phyloP scores from a whole-genome alignment of 1,139 yeast species.

The Lodderomyces parapsilosis region DNA sequence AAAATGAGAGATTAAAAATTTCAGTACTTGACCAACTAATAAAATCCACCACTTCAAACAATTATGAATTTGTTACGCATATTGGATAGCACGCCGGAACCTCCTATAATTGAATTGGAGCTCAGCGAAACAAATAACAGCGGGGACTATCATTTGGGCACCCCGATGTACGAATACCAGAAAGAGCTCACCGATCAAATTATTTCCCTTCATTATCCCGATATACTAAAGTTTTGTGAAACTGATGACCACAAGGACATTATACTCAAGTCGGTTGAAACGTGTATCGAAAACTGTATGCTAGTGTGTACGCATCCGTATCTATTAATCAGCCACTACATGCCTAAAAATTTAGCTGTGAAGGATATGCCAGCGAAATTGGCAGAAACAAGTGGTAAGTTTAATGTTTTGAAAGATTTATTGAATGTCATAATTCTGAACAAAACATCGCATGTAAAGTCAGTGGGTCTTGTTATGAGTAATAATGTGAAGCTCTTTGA shows the following conservation, averaged over 20 bases:
- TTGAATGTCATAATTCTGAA: constrained; percentile 38
- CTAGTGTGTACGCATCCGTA: constrained; percentile 88
- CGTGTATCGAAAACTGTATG: constrained; percentile 72
- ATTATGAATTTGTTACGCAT: constrained; percentile 74
- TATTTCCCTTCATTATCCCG: constrained; percentile 86
- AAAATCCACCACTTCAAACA: not conserved
- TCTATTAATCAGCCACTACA: constrained; percentile 74
- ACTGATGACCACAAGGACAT: constrained; percentile 56
- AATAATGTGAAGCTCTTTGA: constrained; percentile 56
- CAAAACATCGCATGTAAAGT: constrained; percentile 34
- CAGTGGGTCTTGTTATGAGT: constrained; percentile 38
- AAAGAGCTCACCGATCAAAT: constrained; percentile 91
- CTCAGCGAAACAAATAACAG: constrained; percentile 38
- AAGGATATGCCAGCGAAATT: constrained; percentile 76
- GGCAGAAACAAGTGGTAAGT: constrained; percentile 85
- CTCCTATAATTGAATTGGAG: constrained; percentile 62
- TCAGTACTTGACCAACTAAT: too few relatives aligned
- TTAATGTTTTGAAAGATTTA: constrained; percentile 63
- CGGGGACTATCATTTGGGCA: constrained; percentile 79
- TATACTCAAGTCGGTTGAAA: constrained; percentile 65
- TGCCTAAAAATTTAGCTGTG: constrained; percentile 77
- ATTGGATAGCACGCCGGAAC: constrained; percentile 83
- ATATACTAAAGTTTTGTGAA: constrained; percentile 83
- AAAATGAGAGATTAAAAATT: too few relatives aligned
- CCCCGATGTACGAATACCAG: constrained; percentile 87